Conservation (phyloP, 2,329 filamentous ascomycete genomes). For the Colletotrichum agaves region DNA sequence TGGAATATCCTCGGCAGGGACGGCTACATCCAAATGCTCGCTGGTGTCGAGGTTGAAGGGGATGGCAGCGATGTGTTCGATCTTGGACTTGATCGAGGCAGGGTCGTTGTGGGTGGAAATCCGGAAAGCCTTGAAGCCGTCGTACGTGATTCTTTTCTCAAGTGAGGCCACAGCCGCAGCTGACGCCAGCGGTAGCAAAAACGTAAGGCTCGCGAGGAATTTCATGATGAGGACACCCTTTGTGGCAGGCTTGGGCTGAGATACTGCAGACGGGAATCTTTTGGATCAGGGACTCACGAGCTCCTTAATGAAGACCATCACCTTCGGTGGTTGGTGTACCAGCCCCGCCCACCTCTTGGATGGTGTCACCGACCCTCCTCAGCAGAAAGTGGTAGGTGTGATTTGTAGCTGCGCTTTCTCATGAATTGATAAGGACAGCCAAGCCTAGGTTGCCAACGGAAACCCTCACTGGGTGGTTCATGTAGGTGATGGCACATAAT, state of each 20-base stretch:
- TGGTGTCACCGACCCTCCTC: conserved; percentile 12
- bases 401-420: conserved; percentile 19
- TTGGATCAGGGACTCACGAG: neutral
- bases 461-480: neutral
- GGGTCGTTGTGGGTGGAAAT: conserved; percentile 56
- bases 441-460: neutral
- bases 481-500: no score
- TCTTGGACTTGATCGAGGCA: conserved; percentile 47
- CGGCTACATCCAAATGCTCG: conserved; percentile 41
- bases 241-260: neutral
- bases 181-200: conserved; percentile 33
- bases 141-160: conserved; percentile 42
- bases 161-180: conserved; percentile 22
- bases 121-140: conserved; percentile 53
- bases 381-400: conserved; percentile 37
- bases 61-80: conserved; percentile 41
- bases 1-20: conserved; percentile 41
- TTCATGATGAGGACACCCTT: conserved; percentile 20
- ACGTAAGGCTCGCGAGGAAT: conserved; percentile 22
- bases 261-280: neutral
- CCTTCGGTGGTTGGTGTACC: no score
- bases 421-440: conserved; percentile 9
- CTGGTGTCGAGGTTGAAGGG: conserved; percentile 35
- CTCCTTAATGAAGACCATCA: conserved; percentile 12
- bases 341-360: neutral